Percentiles rank a stretch among this genome's conserved stretches.
phyloP scores from a whole-genome alignment of 768 basidiomycete species.

The Strobilomyces echinocephalus region DNA sequence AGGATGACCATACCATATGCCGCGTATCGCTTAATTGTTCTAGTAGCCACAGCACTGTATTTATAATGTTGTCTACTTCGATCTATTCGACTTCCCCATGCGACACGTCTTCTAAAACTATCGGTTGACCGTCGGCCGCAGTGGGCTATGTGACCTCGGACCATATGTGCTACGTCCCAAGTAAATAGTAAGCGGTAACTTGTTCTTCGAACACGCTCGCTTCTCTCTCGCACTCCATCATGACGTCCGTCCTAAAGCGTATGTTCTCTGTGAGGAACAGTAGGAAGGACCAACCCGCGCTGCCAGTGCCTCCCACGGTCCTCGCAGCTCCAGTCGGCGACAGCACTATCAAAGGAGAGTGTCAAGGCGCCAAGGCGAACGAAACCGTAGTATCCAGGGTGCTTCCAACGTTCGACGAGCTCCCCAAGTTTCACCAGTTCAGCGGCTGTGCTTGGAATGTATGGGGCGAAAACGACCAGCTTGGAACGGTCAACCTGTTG shows the following conservation, averaged over 20 bases:
- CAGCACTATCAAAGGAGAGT: background rate
- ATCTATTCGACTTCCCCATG: background rate
- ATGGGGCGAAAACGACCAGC: constrained; percentile 61
- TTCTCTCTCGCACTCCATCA: constrained; percentile 2
- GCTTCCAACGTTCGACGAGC: constrained; percentile 45
- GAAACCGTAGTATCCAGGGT: constrained; percentile 26
- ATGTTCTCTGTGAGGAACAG: constrained; percentile 12
- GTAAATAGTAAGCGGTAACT: background rate
- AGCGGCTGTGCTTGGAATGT: constrained; percentile 64
- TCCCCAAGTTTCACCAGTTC: constrained; percentile 38
- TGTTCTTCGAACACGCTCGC: background rate
- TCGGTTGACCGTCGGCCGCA: no score
- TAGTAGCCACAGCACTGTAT: constrained; percentile 20
- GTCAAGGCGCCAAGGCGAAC: background rate
- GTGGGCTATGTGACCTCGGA: no score
- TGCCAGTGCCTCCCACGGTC: background rate
- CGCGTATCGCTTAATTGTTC: constrained; percentile 14
- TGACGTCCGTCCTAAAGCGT: constrained; percentile 14
- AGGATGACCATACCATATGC: constrained; percentile 32
- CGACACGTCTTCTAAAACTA: constrained; percentile 9
- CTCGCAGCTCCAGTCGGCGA: background rate
- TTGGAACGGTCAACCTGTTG: constrained; percentile 63
- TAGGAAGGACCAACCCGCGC: constrained; percentile 6
- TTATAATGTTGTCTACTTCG: constrained; percentile 14
- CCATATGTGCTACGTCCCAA: no score